Percentiles rank a stretch among this genome's conserved stretches.
These are phyloP conservation scores for Russula brevipes DNA, from an alignment of 768 basidiomycete species.

Conservation along the genomic window DNA sequence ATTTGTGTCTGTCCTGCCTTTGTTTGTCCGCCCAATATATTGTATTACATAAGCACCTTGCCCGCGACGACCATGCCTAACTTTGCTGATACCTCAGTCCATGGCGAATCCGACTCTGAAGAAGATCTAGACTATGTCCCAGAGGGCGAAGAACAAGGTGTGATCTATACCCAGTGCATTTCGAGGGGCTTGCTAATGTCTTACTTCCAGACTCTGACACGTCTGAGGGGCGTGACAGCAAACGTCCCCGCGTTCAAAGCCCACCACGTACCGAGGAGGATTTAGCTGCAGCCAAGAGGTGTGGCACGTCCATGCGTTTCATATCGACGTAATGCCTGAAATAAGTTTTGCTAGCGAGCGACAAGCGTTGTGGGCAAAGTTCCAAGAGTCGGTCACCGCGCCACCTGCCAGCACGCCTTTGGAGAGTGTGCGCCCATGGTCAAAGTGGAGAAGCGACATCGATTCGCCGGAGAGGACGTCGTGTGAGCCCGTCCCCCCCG, in stretches of 20 bases:
- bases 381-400: slow-evolving; percentile 55
- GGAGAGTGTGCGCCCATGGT: slow-evolving; percentile 40
- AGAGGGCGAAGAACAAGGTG: slow-evolving; percentile 36
- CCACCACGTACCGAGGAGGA: slow-evolving; percentile 34
- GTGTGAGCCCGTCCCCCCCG: slow-evolving; percentile 45
- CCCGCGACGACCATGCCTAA: slow-evolving; percentile 10
- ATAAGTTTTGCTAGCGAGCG: slow-evolving; percentile 41
- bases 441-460: slow-evolving; percentile 62
- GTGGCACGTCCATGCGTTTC: neutral
- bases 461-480: slow-evolving; percentile 73
- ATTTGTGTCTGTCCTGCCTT: neutral
- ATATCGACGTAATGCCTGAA: neutral
- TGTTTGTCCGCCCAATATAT: neutral
- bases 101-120: slow-evolving; percentile 52
- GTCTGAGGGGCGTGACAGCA: slow-evolving; percentile 37
- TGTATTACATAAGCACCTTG: slow-evolving; percentile 19
- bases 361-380: slow-evolving; percentile 60
- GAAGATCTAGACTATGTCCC: slow-evolving; percentile 71
- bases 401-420: slow-evolving; percentile 22
- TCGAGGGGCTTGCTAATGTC: neutral
- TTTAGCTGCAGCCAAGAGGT: slow-evolving; percentile 40
- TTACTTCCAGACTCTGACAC: slow-evolving; percentile 35
- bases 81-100: slow-evolving; percentile 9
- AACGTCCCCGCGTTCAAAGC: slow-evolving; percentile 32
- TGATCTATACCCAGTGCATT: neutral